Conservation (phyloP, 371 early-diverging fungal genomes). For the Entomophthora muscae region DNA sequence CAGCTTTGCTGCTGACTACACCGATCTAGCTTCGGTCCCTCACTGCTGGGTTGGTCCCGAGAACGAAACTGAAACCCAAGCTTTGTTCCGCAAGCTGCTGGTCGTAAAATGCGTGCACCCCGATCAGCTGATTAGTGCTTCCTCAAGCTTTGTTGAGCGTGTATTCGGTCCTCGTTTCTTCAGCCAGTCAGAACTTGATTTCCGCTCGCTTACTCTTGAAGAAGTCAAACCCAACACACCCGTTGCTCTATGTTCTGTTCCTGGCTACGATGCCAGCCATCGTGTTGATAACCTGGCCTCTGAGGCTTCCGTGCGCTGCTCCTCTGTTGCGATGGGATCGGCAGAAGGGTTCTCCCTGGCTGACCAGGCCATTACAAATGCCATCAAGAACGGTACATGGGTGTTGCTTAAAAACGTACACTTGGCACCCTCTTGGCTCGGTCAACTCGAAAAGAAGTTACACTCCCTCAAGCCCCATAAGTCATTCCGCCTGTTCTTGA, state of each 20-base stretch:
- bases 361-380: slow-evolving; percentile 72
- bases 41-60: slow-evolving; percentile 31
- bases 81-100: slow-evolving; percentile 48
- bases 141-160: slow-evolving; percentile 51
- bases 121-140: slow-evolving; percentile 63
- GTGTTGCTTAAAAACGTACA: slow-evolving; percentile 97
- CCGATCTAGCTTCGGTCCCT: slow-evolving; percentile 45
- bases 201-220: slow-evolving; percentile 47
- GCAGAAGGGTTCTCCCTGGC: slow-evolving; percentile 84
- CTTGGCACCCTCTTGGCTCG: slow-evolving; percentile 82
- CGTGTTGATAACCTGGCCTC: slow-evolving; percentile 81
- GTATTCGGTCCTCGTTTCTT: slow-evolving; percentile 49
- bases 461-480: slow-evolving; percentile 67
- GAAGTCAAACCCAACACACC: slow-evolving; percentile 65
- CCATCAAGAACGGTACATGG: slow-evolving; percentile 78
- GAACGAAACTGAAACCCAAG: background rate
- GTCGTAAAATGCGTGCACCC: slow-evolving; percentile 77
- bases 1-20: slow-evolving; percentile 24
- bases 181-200: slow-evolving; percentile 40
- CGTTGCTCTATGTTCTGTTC: slow-evolving; percentile 79
- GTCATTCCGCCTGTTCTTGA: slow-evolving; percentile 85
- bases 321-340: slow-evolving; percentile 95
- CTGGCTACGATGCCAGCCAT: slow-evolving; percentile 92
- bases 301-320: slow-evolving; percentile 35
- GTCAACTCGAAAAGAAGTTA: slow-evolving; percentile 85